phyloP scores from a whole-genome alignment of 140 eudicot species.

The Eryngium alpinum region DNA sequence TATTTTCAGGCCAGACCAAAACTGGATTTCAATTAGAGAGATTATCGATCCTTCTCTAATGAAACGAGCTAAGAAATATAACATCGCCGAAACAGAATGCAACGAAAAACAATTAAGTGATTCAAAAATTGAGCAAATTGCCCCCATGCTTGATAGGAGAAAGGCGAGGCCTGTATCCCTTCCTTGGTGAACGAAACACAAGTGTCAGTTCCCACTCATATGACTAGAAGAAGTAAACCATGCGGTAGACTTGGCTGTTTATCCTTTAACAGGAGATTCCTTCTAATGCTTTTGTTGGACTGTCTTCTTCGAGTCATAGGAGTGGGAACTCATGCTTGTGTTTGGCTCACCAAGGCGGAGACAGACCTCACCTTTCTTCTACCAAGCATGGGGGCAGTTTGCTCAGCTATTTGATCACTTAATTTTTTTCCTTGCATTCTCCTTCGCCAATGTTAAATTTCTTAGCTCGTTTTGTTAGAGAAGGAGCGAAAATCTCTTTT shows the following conservation, averaged over 20 bases:
- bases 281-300: background rate
- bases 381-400: background rate
- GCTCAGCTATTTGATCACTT: background rate
- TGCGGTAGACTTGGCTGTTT: conserved; percentile 7
- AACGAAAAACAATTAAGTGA: background rate
- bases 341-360: conserved; percentile 9
- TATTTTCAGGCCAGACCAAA: conserved; percentile 27
- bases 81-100: background rate
- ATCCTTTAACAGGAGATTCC: background rate
- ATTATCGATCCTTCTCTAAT: background rate
- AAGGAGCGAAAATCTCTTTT: background rate
- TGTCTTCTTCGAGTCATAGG: background rate
- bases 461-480: background rate
- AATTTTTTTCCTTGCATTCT: background rate
- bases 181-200: conserved; percentile 10
- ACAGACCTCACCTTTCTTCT: conserved; percentile 24
- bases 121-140: background rate
- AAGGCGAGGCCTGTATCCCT: conserved; percentile 23
- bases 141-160: conserved; percentile 3
- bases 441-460: background rate
- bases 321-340: background rate
- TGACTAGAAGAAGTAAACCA: background rate
- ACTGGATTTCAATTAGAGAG: background rate
- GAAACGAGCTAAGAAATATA: background rate
- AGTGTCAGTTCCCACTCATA: background rate